phyloP scores from a whole-genome alignment of 176 grass and related monocot genomes.

The Echinochloa phyllopogon region DNA sequence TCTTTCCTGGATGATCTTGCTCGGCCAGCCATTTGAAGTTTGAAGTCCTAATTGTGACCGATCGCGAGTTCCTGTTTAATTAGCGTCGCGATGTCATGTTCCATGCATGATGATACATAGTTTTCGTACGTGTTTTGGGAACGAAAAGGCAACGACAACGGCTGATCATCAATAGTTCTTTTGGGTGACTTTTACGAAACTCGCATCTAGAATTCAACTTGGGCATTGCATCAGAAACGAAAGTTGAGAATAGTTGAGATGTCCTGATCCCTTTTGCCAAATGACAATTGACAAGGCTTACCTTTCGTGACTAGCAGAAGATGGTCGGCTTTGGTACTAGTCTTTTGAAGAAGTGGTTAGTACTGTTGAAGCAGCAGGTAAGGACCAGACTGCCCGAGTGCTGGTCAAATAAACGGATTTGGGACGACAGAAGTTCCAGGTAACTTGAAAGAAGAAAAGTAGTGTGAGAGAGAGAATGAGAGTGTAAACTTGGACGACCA shows the following conservation, averaged over 20 bases:
- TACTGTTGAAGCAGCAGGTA: not conserved
- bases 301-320: not conserved
- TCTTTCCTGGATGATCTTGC: not conserved
- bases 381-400: no score
- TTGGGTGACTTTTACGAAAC: not conserved
- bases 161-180: not conserved
- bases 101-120: not conserved
- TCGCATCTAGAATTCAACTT: not conserved
- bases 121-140: not conserved
- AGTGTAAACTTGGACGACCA: slow-evolving; percentile 10
- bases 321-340: not conserved
- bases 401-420: slow-evolving; percentile 1
- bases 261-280: not conserved
- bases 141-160: not conserved
- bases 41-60: slow-evolving; percentile 1
- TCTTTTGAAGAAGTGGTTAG: not conserved
- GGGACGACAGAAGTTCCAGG: not conserved
- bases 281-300: not conserved
- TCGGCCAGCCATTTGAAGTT: not conserved
- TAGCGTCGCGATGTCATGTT: not conserved
- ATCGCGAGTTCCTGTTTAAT: not conserved
- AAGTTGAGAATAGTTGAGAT: no score
- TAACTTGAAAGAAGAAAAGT: not conserved
- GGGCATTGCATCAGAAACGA: not conserved
- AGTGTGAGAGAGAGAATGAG: not conserved